These are phyloP conservation scores for Ustilago vetiveriae DNA, from an alignment of 1,284 basidiomycete genomes.

Conservation along the genomic window DNA sequence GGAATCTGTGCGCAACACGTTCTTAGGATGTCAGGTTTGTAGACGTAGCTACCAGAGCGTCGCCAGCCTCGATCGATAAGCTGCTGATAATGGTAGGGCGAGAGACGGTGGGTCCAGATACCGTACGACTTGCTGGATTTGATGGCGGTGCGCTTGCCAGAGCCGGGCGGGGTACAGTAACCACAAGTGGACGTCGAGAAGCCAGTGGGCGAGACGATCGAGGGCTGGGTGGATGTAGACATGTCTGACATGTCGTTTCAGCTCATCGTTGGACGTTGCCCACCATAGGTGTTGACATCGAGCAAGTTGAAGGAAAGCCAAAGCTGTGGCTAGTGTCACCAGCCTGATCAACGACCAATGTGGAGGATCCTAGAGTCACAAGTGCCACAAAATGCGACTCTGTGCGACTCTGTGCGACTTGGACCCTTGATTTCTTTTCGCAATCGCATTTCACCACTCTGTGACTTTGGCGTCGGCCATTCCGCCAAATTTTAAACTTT, in stretches of 20 bases:
- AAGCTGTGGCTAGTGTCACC: slow-evolving; percentile 2
- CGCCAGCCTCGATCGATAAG: slow-evolving; percentile 63
- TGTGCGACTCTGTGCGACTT: no score
- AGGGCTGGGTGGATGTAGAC: slow-evolving; percentile 18
- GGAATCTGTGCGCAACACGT: slow-evolving; percentile 63
- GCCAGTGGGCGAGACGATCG: slow-evolving; percentile 68
- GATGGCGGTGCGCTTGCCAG: slow-evolving; percentile 58
- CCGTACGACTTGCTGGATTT: slow-evolving; percentile 68
- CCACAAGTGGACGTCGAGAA: slow-evolving; percentile 69
- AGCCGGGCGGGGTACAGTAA: slow-evolving; percentile 68
- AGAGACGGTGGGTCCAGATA: slow-evolving; percentile 52
- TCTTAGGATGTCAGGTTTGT: slow-evolving; percentile 59
- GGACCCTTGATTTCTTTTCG: slow-evolving; percentile 18
- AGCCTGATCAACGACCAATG: not conserved
- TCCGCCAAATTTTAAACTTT: slow-evolving; percentile 1
- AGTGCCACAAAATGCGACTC: no score
- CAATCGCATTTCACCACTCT: no score
- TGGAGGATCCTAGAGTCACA: no score
- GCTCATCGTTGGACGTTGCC: not conserved
- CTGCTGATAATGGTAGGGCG: slow-evolving; percentile 53
- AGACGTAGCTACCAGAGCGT: slow-evolving; percentile 58
- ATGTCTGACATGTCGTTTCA: slow-evolving; percentile 6
- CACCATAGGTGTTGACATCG: not conserved
- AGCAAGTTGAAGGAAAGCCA: not conserved
- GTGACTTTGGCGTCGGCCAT: no score